Conservation (phyloP, 306 rosid genomes). For the Carpinus fangiana region DNA sequence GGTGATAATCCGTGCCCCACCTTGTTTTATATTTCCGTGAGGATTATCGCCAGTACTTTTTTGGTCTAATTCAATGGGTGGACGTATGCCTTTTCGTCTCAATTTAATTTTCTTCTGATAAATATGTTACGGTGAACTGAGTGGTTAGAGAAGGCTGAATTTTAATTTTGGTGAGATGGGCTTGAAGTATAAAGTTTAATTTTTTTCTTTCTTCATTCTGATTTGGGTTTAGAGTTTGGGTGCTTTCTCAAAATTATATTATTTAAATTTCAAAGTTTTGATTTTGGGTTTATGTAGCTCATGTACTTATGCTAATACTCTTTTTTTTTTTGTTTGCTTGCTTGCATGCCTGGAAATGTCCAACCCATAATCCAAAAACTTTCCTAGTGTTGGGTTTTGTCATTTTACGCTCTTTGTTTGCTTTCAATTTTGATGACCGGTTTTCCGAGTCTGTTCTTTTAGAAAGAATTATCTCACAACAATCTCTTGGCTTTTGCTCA, state of each 20-base stretch:
- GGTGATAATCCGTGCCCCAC: conserved; percentile 6
- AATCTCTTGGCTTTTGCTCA: conserved; percentile 9
- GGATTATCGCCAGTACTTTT: background rate
- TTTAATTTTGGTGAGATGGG: conserved; percentile 2
- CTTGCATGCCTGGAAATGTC: conserved; percentile 32
- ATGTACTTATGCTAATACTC: conserved; percentile 1
- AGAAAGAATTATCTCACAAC: conserved; percentile 11
- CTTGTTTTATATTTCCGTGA: conserved; percentile 7
- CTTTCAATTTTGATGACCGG: conserved; percentile 24
- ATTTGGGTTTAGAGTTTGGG: background rate
- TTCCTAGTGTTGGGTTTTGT: conserved; percentile 29
- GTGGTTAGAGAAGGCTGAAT: background rate
- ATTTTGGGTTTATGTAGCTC: conserved; percentile 11
- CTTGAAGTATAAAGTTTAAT: too few relatives aligned
- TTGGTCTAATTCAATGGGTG: conserved; percentile 8
- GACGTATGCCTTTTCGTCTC: background rate
- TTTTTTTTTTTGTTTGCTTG: conserved; percentile 22
- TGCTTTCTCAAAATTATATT: conserved; percentile 3
- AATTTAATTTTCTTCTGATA: conserved; percentile 1
- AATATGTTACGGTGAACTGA: background rate
- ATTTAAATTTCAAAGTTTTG: background rate
- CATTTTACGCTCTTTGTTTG: conserved; percentile 35
- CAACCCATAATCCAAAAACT: conserved; percentile 21
- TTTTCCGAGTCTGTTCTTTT: conserved; percentile 13
- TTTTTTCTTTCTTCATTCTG: background rate